Evolutionary conservation across 164 flowering plant species (phyloP).

Genomic region (Berberis vulgaris): DNA sequence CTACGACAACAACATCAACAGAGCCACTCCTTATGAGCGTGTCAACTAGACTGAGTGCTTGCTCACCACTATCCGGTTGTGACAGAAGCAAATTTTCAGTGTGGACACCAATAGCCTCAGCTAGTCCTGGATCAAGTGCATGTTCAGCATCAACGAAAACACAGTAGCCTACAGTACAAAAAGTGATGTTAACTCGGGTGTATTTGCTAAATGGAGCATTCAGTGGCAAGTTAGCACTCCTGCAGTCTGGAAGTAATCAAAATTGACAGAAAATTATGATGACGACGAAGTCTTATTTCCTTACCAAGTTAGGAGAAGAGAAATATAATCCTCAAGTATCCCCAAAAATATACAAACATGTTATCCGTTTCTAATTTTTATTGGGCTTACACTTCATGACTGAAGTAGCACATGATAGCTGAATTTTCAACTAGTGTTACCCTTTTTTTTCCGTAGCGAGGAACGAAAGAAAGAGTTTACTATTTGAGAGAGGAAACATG

Average conservation of each 20-base stretch:
- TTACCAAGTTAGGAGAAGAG: too few species aligned
- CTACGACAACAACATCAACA: constrained; percentile 91
- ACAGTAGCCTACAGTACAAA: constrained; percentile 52
- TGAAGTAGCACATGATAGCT: too few species aligned
- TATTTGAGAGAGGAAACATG: too few species aligned
- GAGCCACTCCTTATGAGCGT: constrained; percentile 90
- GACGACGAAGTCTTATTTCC: too few species aligned
- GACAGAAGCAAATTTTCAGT: constrained; percentile 78
- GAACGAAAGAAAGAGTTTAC: too few species aligned
- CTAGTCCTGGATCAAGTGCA: constrained; percentile 85
- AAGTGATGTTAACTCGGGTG: neutral
- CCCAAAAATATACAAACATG: too few species aligned
- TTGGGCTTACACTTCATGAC: too few species aligned
- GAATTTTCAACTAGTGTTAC: too few species aligned
- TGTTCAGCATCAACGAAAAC: constrained; percentile 95
- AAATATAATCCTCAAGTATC: too few species aligned
- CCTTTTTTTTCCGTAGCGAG: too few species aligned
- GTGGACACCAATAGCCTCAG: constrained; percentile 82
- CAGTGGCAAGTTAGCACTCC: neutral
- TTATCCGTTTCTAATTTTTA: too few species aligned
- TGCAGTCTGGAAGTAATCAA: neutral
- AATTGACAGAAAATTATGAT: too few species aligned
- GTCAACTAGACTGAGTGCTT: constrained; percentile 93
- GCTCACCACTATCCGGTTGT: constrained; percentile 96
- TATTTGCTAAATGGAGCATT: neutral